Evolutionary conservation across 225 moss, liverwort and hornwort genomes (phyloP).

Genomic region (Pseudoscleropodium purum): DNA sequence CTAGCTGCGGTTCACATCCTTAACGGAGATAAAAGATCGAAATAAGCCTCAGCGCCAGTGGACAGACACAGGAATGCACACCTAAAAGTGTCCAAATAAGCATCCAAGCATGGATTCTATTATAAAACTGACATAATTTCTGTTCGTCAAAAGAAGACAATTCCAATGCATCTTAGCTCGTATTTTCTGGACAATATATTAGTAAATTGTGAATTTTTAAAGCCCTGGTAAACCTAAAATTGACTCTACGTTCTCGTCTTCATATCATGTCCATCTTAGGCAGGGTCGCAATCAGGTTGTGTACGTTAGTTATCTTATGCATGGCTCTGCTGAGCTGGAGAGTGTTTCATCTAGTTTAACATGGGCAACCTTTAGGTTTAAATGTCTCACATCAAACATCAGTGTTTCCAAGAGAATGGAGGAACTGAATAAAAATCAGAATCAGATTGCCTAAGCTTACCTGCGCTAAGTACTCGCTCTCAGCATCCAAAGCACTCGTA

Average conservation of each 20-base stretch:
- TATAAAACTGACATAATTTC: not conserved
- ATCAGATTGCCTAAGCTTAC: not conserved
- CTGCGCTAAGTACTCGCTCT: constrained; percentile 84
- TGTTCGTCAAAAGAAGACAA: not conserved
- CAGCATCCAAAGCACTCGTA: constrained; percentile 88
- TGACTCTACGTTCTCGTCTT: too few relatives aligned
- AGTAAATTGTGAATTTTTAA: not conserved
- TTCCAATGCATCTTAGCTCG: not conserved
- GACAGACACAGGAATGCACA: not conserved
- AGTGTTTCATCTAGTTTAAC: not conserved
- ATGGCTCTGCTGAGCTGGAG: not conserved
- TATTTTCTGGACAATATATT: not conserved
- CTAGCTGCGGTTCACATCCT: not conserved
- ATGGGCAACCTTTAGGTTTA: not conserved
- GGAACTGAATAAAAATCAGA: not conserved
- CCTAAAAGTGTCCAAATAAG: not conserved
- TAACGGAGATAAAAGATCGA: not conserved
- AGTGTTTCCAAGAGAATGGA: not conserved
- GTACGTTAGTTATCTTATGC: not conserved
- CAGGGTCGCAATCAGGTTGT: not conserved
- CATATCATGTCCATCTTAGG: not conserved
- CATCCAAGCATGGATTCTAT: too few relatives aligned
- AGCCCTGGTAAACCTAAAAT: not conserved
- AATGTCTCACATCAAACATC: not conserved
- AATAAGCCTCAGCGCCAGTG: not conserved